phyloP scores from a whole-genome alignment of 139 green algal genomes.

The Tetradesmus lagerheimii region DNA sequence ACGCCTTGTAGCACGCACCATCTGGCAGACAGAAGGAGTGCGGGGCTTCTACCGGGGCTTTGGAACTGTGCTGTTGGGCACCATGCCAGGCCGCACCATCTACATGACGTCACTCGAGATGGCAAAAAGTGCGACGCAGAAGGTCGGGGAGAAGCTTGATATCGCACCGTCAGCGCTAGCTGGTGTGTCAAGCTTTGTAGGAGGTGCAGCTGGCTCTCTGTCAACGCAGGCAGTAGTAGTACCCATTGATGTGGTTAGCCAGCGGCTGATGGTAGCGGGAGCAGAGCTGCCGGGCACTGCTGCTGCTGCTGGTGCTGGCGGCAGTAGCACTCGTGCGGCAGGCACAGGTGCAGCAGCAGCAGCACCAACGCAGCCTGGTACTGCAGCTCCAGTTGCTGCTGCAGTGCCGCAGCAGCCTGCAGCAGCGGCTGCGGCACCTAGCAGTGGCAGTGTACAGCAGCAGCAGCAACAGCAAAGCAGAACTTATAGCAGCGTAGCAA shows the following conservation, averaged over 20 bases:
- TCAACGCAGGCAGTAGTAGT: conserved; percentile 88
- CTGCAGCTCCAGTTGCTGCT: not conserved
- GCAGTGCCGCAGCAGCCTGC: not conserved
- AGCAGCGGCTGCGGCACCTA: not conserved
- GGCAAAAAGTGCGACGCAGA: conserved; percentile 61
- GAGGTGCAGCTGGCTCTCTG: conserved; percentile 75
- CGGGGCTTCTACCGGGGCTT: conserved; percentile 94
- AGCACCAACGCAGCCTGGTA: not conserved
- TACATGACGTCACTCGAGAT: conserved; percentile 86
- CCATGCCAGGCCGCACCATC: conserved; percentile 70
- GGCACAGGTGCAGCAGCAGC: not conserved
- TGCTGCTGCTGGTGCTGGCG: not conserved
- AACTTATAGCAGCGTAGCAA: not conserved
- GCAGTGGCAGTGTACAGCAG: conserved; percentile 32
- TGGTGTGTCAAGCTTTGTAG: conserved; percentile 78
- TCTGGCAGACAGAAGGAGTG: conserved; percentile 84
- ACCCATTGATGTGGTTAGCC: conserved; percentile 91
- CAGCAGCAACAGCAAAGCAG: conserved; percentile 15
- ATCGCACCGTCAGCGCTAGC: conserved; percentile 52
- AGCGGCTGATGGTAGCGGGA: conserved; percentile 80
- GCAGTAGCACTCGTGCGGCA: not conserved
- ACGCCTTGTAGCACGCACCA: conserved; percentile 61
- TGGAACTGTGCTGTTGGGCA: conserved; percentile 79
- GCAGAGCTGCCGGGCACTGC: conserved; percentile 17
- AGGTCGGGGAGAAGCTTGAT: conserved; percentile 48